Evolutionary conservation across 257 asterid genomes (phyloP), one percentile per base, ranked within the genome.

Genomic region (Nicotiana knightiana): DNA sequence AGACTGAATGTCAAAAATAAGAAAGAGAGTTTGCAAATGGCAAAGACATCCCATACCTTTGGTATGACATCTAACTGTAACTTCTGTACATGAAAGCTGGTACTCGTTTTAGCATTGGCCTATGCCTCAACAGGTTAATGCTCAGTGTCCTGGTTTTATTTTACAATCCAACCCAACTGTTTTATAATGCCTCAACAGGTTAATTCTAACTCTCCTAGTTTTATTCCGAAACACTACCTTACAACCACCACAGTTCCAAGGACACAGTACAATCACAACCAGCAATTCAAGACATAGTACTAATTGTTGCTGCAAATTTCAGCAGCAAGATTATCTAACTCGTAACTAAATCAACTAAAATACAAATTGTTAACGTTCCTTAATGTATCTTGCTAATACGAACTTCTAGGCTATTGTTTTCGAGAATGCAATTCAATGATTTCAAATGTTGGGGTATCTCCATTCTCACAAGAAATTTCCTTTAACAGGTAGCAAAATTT

Each of bases 391-490:
- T 87, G 77, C 86, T 33, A 3, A 12, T 51, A 24, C 7, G 9
- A 53, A 71, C 21, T 53, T 53, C 62, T n/a, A 86, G 83, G 26
- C 83, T 80, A 82, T 84, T 82, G 66, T 84, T 86, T 21, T 87
- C 84, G 4, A 81, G 16, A 59, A 75, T 84, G 57, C 28, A 82
- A 64, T 68, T 76, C 83, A 24, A 80, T 84, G 53, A 82, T 80
- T 58, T 82, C 76, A 57, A 82, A 68, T 5, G 83, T 87, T 10
- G 86, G 84, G 39, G 84, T 82, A 32, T 84, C 85, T 24, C 85
- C 86, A 18, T 84, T 58, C 33, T 28, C 83, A 59, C 43, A 35
- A 67, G 89, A 86, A 82, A 76, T 87, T 46, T 82, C 87, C 62
- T 80, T 51, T 10, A 82, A 46, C 11, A 33, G 67, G 35, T 81